phyloP scores from a whole-genome alignment of 2,329 filamentous ascomycete species.

The Cytospora leucostoma region DNA sequence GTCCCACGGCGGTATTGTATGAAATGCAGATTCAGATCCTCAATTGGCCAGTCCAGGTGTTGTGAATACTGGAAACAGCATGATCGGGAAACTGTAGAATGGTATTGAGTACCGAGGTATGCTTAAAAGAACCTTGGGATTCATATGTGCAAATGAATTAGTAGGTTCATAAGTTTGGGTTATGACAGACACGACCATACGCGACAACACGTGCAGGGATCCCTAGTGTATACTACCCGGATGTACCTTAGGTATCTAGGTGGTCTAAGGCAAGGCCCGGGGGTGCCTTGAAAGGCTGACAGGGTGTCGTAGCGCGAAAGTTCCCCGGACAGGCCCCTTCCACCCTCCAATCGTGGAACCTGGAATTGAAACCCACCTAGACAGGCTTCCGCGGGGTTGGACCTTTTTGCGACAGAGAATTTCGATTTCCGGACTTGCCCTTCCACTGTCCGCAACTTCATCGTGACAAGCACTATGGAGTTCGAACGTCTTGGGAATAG shows the following conservation, averaged over 20 bases:
- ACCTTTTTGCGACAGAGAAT: slow-evolving; percentile 12
- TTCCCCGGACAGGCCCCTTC: background rate
- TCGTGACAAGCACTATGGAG: slow-evolving; percentile 15
- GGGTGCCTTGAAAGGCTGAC: background rate
- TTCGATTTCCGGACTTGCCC: background rate
- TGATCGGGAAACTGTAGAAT: too few relatives aligned
- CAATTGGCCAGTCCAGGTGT: too few relatives aligned
- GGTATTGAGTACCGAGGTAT: too few relatives aligned
- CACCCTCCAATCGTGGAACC: slow-evolving; percentile 10
- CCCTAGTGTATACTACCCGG: background rate
- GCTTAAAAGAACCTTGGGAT: too few relatives aligned
- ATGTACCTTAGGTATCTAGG: background rate
- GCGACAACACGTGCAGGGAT: slow-evolving; percentile 4
- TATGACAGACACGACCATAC: slow-evolving; percentile 1
- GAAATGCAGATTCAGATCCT: background rate
- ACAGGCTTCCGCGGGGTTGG: slow-evolving; percentile 18
- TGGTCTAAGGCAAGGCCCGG: background rate
- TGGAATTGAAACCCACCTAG: slow-evolving; percentile 18
- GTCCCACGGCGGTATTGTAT: background rate
- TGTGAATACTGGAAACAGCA: too few relatives aligned
- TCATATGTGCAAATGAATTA: too few relatives aligned
- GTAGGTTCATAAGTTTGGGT: background rate
- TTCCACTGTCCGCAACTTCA: background rate
- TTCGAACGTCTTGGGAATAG: slow-evolving; percentile 13
- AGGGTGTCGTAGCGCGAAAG: background rate